Evolutionary conservation across 169 alveolate species (phyloP).

Genomic region (Plasmodium malariae): DNA sequence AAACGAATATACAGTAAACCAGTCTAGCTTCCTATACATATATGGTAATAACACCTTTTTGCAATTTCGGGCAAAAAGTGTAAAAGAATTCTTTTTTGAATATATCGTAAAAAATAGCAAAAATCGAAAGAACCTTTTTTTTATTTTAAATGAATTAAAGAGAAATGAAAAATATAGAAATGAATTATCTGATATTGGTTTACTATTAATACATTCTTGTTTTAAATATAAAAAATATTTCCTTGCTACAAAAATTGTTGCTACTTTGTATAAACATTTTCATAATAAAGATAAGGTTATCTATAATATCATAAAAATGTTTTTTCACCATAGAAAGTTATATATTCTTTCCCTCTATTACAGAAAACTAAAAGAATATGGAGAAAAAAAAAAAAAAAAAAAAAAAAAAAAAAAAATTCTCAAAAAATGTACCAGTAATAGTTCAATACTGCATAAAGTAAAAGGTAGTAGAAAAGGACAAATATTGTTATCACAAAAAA

Average conservation of each 20-base stretch:
- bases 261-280: constrained; percentile 26
- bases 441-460: too few species aligned
- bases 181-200: constrained; percentile 28
- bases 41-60: constrained; percentile 18
- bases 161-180: constrained; percentile 13
- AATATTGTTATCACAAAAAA: not conserved
- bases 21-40: constrained; percentile 14
- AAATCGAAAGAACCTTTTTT: constrained; percentile 12
- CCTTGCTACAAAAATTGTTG: constrained; percentile 50
- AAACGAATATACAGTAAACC: not conserved
- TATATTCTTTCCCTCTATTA: constrained; percentile 41
- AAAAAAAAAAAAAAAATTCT: not conserved
- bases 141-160: constrained; percentile 22
- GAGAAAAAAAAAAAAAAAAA: not conserved
- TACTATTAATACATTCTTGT: constrained; percentile 13
- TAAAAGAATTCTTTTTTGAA: constrained; percentile 18
- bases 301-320: constrained; percentile 33
- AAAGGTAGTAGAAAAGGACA: too few species aligned
- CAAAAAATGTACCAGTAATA: too few species aligned
- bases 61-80: constrained; percentile 23
- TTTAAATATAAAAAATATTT: constrained; percentile 27
- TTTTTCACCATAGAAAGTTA: constrained; percentile 16
- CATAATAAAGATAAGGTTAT: constrained; percentile 22
- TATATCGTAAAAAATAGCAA: not conserved
- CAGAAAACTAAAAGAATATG: not conserved